Evolutionary conservation across 2,329 filamentous ascomycete genomes (phyloP), one percentile per base, ranked within the genome.

Genomic region (Colletotrichum sp.): DNA sequence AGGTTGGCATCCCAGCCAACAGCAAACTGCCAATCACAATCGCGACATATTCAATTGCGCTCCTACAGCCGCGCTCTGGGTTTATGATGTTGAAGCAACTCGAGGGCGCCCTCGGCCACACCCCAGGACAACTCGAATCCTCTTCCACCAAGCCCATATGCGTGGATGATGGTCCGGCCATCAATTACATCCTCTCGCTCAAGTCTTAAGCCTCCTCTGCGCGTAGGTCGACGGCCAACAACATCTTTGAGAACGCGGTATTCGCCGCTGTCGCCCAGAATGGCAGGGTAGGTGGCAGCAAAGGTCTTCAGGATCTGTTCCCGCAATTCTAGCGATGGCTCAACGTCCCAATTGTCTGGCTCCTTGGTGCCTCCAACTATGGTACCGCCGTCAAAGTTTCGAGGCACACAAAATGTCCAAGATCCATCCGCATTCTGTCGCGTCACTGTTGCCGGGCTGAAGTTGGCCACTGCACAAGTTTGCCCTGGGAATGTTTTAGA

Each of bases 361-460:
- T 93, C 89, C 81, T 93, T 93, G 12, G 92, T 94, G 0, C 92
- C 92, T 7, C 92, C 93, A 24, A 94, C 89, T 52, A 94, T 86
- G 0, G 92, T 94, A 4, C 92, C 92, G 4, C 92, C 92, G 39
- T 90, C 86, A 30, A 92, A 89, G 10, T 88, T 89, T 4, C 93
- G 88, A 1, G 92, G 92, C 7, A 94, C 90, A 61, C 89, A 88
- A 77, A 94, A 93, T 1, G 89, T 88, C 91, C 92, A 93, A 10
- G 86, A 88, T 0, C 92, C 92, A 80, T 94, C 92, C 1, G 86
- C 86, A 79, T 91, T 90, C 78, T 94, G 91, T 30, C 90, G 87
- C 4, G 93, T 94, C 24, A 94, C 81, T 5, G 85, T 87, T 7
- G 80, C 83, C 24, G 80, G 78, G 78, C 83, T 84, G 16, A 76